These are phyloP conservation scores for Hymenoscyphus fructigenus DNA, from an alignment of 2,329 filamentous ascomycete genomes.

Conservation along the genomic window DNA sequence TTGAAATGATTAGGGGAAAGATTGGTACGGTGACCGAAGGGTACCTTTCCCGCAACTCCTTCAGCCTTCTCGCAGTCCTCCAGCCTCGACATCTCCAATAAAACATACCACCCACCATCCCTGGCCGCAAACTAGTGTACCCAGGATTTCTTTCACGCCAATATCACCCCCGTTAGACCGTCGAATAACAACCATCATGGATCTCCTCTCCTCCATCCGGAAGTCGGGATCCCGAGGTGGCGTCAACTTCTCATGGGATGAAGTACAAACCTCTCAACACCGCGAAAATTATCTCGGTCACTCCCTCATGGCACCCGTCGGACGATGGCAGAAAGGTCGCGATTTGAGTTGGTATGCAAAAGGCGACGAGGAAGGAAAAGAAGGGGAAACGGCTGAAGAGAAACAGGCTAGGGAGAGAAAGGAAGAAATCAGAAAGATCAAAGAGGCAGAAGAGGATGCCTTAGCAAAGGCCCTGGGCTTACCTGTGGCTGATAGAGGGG, in stretches of 20 bases:
- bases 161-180: neutral
- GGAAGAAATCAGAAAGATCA: slow-evolving; percentile 78
- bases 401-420: slow-evolving; percentile 60
- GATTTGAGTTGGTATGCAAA: slow-evolving; percentile 66
- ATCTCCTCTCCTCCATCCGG: slow-evolving; percentile 87
- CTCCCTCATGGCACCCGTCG: slow-evolving; percentile 72
- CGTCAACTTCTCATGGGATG: slow-evolving; percentile 94
- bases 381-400: slow-evolving; percentile 59
- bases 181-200: slow-evolving; percentile 58
- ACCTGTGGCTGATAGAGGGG: slow-evolving; percentile 59
- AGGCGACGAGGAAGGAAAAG: slow-evolving; percentile 48
- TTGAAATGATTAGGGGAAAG: too few species aligned
- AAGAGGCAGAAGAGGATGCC: slow-evolving; percentile 91
- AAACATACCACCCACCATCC: neutral
- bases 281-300: slow-evolving; percentile 83
- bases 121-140: neutral
- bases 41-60: neutral
- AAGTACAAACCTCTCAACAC: slow-evolving; percentile 84
- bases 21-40: neutral
- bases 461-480: slow-evolving; percentile 80
- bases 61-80: neutral
- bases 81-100: slow-evolving; percentile 1
- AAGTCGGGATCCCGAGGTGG: slow-evolving; percentile 90
- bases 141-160: neutral
- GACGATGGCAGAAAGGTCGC: slow-evolving; percentile 69